phyloP scores from a whole-genome alignment of 2,329 filamentous ascomycete genomes.

The Phoma herbarum region DNA sequence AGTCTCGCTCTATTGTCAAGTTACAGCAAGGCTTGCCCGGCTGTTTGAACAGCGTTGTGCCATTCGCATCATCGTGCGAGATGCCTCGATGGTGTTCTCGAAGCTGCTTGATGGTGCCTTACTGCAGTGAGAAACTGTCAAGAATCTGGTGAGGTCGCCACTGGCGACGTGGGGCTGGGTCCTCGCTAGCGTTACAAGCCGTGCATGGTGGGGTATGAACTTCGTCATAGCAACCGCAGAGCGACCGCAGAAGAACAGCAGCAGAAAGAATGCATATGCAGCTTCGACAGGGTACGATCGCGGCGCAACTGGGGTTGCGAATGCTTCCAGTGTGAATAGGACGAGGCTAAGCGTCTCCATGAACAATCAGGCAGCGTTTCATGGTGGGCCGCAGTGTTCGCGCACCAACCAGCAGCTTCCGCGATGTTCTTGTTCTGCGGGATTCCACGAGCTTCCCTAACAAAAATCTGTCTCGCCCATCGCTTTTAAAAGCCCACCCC shows the following conservation, averaged over 20 bases:
- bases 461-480: constrained; percentile 31
- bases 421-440: constrained; percentile 21
- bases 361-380: constrained; percentile 31
- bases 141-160: constrained; percentile 14
- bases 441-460: constrained; percentile 31
- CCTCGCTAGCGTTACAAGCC: constrained; percentile 4
- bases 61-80: not conserved
- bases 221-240: constrained; percentile 25
- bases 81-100: constrained; percentile 8
- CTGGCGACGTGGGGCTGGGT: constrained; percentile 13
- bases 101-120: constrained; percentile 4
- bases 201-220: constrained; percentile 19
- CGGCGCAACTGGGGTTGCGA: constrained; percentile 12
- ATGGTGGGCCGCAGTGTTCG: constrained; percentile 32
- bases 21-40: constrained; percentile 5
- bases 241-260: constrained; percentile 13
- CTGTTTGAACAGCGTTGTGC: not conserved
- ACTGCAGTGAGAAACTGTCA: not conserved
- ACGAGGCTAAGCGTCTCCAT: constrained; percentile 17
- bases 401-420: constrained; percentile 33
- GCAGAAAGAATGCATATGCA: constrained; percentile 21
- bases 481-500: constrained; percentile 41
- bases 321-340: constrained; percentile 13
- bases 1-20: constrained; percentile 4
- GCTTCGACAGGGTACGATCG: constrained; percentile 15